Evolutionary conservation across 1,284 basidiomycete species (phyloP), one percentile per base, ranked within the genome.

Genomic region (Leccinum huronense): DNA sequence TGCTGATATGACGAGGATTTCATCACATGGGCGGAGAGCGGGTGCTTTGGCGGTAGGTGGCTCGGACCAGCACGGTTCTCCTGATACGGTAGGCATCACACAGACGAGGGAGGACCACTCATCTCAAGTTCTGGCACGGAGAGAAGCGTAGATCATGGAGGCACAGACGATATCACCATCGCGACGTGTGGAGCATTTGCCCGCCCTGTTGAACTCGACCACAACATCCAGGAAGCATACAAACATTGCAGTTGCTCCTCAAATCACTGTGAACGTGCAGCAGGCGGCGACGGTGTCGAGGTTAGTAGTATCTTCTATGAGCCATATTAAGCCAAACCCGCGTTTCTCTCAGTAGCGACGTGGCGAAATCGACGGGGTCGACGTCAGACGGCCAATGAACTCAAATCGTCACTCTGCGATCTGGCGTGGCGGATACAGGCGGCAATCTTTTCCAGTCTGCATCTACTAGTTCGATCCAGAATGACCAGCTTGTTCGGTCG

Each of bases 1-100:
- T 16, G n/a, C 9, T 64, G 34, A 67, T 8, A 33, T 53, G 9
- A 42, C 30, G 36, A 71, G 63, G 57, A 14, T 2, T n/a, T 14
- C 10, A 30, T 63, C 53, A 42, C n/a, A 19, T 45, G 66, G 62
- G 33, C 40, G 6, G 3, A 48, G 23, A 54, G 31, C n/a, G 14
- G 57, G 55, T 11, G 13, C 38, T 1, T 27, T 9, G 16, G n/a
- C 31, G 1, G 48, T 55, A 27, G 33, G 9, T 13, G 13, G 16
- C 23, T 57, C 6, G 8, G 34, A 14, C 9, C 59, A 34, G 27
- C 9, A 38, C 23, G 4, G 5, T 5, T 61, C 61, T 11, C 13
- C 56, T 4, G 38, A 54, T 2, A 4, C 53, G 13, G 13, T 5
- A 14, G 19, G 40, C 23, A 13, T 57, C 30, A 2, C 30, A 33